Percentiles rank a stretch among this genome's conserved stretches.
Conservation (phyloP, 257 asterid species). For the Cynanchum wilfordii region DNA sequence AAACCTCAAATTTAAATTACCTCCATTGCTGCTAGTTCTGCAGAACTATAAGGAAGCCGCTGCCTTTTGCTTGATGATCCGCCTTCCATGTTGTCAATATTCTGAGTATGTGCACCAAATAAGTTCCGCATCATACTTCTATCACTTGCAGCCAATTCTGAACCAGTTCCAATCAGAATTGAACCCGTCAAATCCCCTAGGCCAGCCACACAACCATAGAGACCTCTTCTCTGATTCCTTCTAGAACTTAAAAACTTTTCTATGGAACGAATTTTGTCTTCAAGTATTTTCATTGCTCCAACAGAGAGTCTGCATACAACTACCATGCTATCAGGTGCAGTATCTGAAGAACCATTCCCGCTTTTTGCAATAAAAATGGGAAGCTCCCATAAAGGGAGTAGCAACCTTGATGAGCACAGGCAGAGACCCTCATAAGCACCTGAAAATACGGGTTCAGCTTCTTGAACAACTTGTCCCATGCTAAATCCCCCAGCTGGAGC, state of each 20-base stretch:
- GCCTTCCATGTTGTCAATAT: slow-evolving; percentile 50
- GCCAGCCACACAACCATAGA: slow-evolving; percentile 94
- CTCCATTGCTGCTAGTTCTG: slow-evolving; percentile 99
- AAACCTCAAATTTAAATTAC: slow-evolving; percentile 28
- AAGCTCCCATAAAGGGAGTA: slow-evolving; percentile 91
- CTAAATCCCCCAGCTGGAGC: slow-evolving; percentile 90
- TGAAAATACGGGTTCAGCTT: slow-evolving; percentile 93
- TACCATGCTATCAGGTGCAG: slow-evolving; percentile 51
- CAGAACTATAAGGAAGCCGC: slow-evolving; percentile 78
- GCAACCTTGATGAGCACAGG: slow-evolving; percentile 85
- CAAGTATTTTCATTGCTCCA: slow-evolving; percentile 75
- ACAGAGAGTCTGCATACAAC: slow-evolving; percentile 68
- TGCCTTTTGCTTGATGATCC: slow-evolving; percentile 70
- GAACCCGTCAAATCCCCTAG: slow-evolving; percentile 85
- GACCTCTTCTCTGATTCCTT: slow-evolving; percentile 85
- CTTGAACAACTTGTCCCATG: slow-evolving; percentile 99
- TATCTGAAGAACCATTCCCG: slow-evolving; percentile 44
- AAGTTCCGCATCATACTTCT: slow-evolving; percentile 76
- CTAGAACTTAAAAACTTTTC: slow-evolving; percentile 86
- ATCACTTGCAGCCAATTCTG: slow-evolving; percentile 70
- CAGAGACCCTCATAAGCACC: slow-evolving; percentile 95
- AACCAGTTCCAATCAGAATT: slow-evolving; percentile 71
- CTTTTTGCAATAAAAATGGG: slow-evolving; percentile 77
- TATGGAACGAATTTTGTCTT: slow-evolving; percentile 84
- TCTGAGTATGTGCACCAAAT: slow-evolving; percentile 69